A percentile compares a stretch with the other conserved stretches of the same genome.
Conservation (phyloP, 108 stramenopile genomes). For the Parmales sp. region DNA sequence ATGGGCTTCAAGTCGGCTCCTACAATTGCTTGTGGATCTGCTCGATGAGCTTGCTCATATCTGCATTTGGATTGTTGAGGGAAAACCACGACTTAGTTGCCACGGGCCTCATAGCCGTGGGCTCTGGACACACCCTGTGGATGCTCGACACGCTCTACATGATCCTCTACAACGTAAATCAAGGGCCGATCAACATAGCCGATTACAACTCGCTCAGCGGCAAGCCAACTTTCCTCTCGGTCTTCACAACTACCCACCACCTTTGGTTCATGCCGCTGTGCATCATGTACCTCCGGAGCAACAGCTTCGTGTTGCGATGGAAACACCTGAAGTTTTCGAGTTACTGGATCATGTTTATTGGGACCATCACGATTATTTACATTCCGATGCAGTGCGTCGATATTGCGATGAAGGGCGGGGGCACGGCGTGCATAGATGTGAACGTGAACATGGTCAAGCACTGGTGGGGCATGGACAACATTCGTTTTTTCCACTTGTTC, state of each 20-base stretch:
- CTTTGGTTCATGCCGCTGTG: slow-evolving; percentile 4
- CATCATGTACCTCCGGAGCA: not conserved
- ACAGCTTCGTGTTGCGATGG: not conserved
- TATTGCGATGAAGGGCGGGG: not conserved
- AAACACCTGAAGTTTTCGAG: not conserved
- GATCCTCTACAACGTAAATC: not conserved
- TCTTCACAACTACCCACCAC: not conserved
- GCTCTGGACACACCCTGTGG: slow-evolving; percentile 1
- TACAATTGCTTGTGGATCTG: slow-evolving; percentile 4
- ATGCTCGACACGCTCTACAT: not conserved
- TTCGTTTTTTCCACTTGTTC: not conserved
- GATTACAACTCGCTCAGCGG: not conserved
- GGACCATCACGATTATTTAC: not conserved
- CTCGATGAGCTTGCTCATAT: not conserved
- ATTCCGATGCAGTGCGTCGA: not conserved
- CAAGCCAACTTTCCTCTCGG: not conserved
- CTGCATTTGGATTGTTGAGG: not conserved
- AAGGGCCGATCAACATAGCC: not conserved
- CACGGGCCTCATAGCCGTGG: not conserved
- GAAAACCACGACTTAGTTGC: not conserved
- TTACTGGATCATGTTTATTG: not conserved
- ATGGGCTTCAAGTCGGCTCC: not conserved
- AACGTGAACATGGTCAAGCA: slow-evolving; percentile 4
- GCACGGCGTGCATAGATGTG: not conserved
- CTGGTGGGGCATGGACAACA: not conserved